Percentiles rank a stretch among this genome's conserved stretches.
These are phyloP conservation scores for Aspergillus ellipticus DNA, from an alignment of 495 filamentous ascomycete genomes.

Conservation along the genomic window DNA sequence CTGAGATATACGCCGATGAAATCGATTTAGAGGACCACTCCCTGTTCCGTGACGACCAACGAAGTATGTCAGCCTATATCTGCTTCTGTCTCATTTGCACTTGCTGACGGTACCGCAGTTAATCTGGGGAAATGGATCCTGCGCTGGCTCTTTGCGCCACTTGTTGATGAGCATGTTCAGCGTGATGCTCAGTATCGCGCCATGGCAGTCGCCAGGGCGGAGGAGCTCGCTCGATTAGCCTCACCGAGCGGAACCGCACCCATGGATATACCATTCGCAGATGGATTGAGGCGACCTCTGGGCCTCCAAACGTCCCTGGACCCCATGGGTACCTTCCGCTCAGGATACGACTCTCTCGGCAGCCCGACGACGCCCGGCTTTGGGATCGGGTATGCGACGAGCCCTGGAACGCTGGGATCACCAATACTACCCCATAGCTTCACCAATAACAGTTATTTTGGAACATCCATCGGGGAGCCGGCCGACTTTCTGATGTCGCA, in stretches of 20 bases:
- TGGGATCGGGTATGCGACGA: conserved; percentile 69
- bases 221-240: conserved; percentile 51
- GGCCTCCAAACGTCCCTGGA: conserved; percentile 43
- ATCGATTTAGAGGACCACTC: conserved; percentile 64
- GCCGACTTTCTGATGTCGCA: conserved; percentile 22
- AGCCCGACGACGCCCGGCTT: conserved; percentile 69
- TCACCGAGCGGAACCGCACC: conserved; percentile 56
- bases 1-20: conserved; percentile 95
- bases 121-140: conserved; percentile 97
- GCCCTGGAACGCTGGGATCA: conserved; percentile 45
- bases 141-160: conserved; percentile 82
- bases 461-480: conserved; percentile 37
- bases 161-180: conserved; percentile 85
- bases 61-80: conserved; percentile 58
- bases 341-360: conserved; percentile 54
- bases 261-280: conserved; percentile 59
- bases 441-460: conserved; percentile 14
- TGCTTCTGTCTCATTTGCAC: background rate
- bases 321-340: conserved; percentile 59
- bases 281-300: conserved; percentile 40
- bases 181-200: conserved; percentile 72
- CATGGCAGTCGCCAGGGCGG: conserved; percentile 56
- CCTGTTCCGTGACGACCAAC: conserved; percentile 88
- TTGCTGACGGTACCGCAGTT: conserved; percentile 48
- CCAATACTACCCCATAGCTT: conserved; percentile 21